A percentile compares a stretch with the other conserved stretches of the same genome.
Conservation (phyloP, 2,329 filamentous ascomycete genomes). For the Pseudohalonectria lignicola region DNA sequence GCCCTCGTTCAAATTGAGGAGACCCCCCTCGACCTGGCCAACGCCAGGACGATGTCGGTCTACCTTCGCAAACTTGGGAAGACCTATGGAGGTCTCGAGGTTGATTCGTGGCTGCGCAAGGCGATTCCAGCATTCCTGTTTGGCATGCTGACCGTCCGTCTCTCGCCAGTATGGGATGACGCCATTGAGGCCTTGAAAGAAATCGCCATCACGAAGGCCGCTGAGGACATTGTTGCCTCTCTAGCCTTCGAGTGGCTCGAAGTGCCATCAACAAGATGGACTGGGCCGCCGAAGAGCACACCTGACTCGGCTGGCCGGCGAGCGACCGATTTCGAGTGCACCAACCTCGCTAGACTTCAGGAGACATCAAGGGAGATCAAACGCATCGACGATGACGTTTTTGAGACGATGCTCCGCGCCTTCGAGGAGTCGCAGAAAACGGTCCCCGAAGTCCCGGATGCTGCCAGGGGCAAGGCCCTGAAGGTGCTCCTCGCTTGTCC, state of each 20-base stretch:
- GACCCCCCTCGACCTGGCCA: conserved; percentile 65
- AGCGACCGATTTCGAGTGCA: conserved; percentile 74
- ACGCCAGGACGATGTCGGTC: conserved; percentile 69
- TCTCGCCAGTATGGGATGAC: conserved; percentile 83
- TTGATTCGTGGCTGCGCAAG: conserved; percentile 54
- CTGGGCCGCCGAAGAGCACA: conserved; percentile 19
- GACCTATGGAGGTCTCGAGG: conserved; percentile 47
- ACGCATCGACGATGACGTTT: conserved; percentile 37
- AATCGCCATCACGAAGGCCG: conserved; percentile 57
- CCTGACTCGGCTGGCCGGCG: conserved; percentile 20
- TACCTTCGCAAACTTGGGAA: conserved; percentile 68
- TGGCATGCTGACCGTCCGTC: conserved; percentile 74
- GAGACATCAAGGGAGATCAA: conserved; percentile 39
- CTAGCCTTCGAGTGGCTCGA: conserved; percentile 72
- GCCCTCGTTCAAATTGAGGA: conserved; percentile 73
- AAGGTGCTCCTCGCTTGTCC: conserved; percentile 67
- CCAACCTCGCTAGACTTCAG: conserved; percentile 54
- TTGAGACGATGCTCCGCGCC: conserved; percentile 45
- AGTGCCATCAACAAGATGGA: conserved; percentile 42
- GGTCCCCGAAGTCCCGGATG: conserved; percentile 36
- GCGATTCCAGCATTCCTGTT: conserved; percentile 78
- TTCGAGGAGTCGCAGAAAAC: conserved; percentile 56
- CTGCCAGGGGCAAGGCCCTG: conserved; percentile 66
- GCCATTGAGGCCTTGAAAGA: conserved; percentile 64
- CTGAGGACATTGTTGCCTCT: conserved; percentile 61